phyloP scores from a whole-genome alignment of 75 land plant genomes.

The Picea sitchensis region DNA sequence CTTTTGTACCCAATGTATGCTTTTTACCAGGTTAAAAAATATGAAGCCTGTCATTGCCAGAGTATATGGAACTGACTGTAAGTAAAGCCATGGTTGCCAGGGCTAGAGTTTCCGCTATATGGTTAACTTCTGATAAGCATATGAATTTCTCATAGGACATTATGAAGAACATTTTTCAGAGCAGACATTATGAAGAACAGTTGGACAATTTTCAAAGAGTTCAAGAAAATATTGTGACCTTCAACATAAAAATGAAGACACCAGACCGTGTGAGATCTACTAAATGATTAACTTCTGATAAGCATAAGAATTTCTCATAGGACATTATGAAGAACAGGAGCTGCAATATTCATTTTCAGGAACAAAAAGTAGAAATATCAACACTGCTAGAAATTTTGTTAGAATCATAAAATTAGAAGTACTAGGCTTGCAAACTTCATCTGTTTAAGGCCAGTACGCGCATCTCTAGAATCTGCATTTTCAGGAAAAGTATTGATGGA shows the following conservation, averaged over 20 bases:
- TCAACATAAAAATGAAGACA: not conserved
- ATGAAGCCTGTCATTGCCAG: too few relatives aligned
- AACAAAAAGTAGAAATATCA: not conserved
- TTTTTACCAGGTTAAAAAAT: too few relatives aligned
- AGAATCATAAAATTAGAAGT: not conserved
- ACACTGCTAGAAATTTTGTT: not conserved
- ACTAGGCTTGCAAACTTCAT: not conserved
- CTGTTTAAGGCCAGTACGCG: not conserved
- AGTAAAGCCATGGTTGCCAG: not conserved
- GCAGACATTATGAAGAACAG: not conserved
- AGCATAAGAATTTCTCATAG: not conserved
- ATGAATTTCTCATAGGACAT: not conserved
- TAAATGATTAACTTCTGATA: constrained; percentile 1
- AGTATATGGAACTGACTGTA: too few relatives aligned
- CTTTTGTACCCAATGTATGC: too few relatives aligned
- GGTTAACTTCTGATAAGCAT: not conserved
- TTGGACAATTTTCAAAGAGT: not conserved
- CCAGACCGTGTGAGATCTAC: not conserved
- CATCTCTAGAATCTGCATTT: not conserved
- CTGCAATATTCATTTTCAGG: not conserved
- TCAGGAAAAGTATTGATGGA: not conserved
- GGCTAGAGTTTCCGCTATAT: not conserved
- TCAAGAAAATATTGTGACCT: not conserved
- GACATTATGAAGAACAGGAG: not conserved
- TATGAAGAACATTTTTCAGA: not conserved